Base-by-base conservation (phyloP, 2,329 filamentous ascomycete species). In the Trichophyton verrucosum region DNA sequence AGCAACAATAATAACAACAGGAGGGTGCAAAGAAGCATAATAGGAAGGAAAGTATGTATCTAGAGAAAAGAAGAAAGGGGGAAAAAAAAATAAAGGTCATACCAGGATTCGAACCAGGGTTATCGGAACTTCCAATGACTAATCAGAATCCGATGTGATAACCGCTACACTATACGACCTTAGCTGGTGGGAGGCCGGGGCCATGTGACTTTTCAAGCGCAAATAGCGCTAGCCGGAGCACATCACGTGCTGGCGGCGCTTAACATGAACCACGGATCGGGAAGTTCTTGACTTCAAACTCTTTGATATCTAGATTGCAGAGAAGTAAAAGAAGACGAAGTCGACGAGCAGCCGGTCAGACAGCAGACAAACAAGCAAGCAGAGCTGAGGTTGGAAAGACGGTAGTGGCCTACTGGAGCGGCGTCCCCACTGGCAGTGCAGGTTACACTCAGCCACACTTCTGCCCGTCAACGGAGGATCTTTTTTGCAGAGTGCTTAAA, bases 111-210 rank as follows among this genome's bases (percentile, higher is more conserved):
- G 51, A 55, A 55, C 51, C 51, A 55, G 51, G 51, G 51, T 55
- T 55, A 55, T 55, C 51, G 51, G 51, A 55, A 55, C 27, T 55
- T 55, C 51, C 27, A 27, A 38, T 55, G 15, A 55, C 27, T 55
- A 55, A 55, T 55, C 51, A 55, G 51, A 55, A 55, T 55, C 51
- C 51, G 51, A 55, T 55, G 51, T 55, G 51, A 55, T 55, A 30
- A 55, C 51, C 51, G 51, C 51, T 55, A 55, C 51, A 55, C 51
- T 55, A 55, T 30, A 55, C 51, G 20, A 55, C 51, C 51, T 55
- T n/a, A 6, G n/a, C 40, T 55, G 51, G 7, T 38, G 27, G 15
- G 4, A 27, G 11, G 20, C 30, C 24, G n/a, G 30, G 27, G 27
- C 51, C 51, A 55, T 36, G 51, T 55, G 51, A 55, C 27, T 22